phyloP scores from a whole-genome alignment of 2,329 filamentous ascomycete genomes.

The Cordyceps cicadae region DNA sequence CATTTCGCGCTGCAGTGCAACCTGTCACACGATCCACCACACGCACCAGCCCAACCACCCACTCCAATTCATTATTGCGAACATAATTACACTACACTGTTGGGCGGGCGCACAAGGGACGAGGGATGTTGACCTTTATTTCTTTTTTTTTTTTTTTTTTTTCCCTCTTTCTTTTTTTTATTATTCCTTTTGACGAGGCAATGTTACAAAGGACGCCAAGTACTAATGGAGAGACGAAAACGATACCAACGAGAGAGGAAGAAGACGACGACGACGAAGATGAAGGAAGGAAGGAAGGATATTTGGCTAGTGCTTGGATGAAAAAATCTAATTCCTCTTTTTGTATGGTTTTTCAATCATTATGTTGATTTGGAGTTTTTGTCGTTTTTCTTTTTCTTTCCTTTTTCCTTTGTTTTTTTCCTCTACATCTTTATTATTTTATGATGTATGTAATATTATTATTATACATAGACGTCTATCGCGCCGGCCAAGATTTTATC shows the following conservation, averaged over 20 bases:
- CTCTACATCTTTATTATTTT: not conserved
- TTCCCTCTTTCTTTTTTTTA: no score
- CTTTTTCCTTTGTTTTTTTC: not conserved
- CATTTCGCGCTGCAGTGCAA: not conserved
- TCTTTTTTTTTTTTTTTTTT: no score
- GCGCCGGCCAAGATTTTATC: not conserved
- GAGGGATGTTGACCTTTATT: not conserved
- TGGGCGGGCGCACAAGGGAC: not conserved
- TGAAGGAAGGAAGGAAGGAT: not conserved
- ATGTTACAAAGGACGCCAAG: constrained; percentile 5
- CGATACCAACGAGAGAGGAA: not conserved
- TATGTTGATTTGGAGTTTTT: not conserved
- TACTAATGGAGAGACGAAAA: not conserved
- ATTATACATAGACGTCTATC: not conserved
- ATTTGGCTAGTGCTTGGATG: not conserved
- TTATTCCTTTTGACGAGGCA: not conserved
- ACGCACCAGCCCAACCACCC: not conserved
- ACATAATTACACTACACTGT: not conserved
- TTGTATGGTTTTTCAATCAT: not conserved
- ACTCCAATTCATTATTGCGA: not conserved
- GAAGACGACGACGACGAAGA: not conserved
- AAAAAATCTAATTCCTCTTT: not conserved
- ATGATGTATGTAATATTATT: not conserved
- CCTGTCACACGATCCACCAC: constrained; percentile 7
- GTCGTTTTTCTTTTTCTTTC: not conserved